phyloP scores from a whole-genome alignment of 2,329 filamentous ascomycete species.

The Ceratocystis ficicola region DNA sequence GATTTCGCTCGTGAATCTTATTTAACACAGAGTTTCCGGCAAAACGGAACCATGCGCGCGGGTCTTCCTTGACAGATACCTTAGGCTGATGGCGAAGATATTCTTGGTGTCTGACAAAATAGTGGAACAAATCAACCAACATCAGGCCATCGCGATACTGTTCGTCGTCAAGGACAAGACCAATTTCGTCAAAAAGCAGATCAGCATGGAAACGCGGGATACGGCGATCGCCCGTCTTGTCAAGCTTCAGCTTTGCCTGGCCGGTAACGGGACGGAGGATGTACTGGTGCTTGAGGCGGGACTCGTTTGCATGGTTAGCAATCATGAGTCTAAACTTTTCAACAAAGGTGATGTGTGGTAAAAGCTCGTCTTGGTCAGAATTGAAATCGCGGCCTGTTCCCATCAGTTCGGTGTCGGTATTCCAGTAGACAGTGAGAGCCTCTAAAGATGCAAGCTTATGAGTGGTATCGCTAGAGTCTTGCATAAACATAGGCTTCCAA shows the following conservation, averaged over 20 bases:
- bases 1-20: slow-evolving; percentile 91
- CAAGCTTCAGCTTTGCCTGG: slow-evolving; percentile 84
- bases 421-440: slow-evolving; percentile 92
- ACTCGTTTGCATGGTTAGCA: slow-evolving; percentile 28
- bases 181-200: slow-evolving; percentile 90
- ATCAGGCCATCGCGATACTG: slow-evolving; percentile 96
- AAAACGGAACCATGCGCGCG: slow-evolving; percentile 82
- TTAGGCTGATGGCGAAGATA: slow-evolving; percentile 90
- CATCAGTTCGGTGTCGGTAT: slow-evolving; percentile 78
- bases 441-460: slow-evolving; percentile 90
- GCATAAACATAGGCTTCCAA: slow-evolving; percentile 93
- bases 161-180: slow-evolving; percentile 91
- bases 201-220: slow-evolving; percentile 81
- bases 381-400: slow-evolving; percentile 63
- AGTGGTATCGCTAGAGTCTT: slow-evolving; percentile 67
- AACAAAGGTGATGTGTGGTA: slow-evolving; percentile 66
- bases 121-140: slow-evolving; percentile 97
- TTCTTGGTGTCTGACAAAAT: slow-evolving; percentile 94
- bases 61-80: slow-evolving; percentile 72
- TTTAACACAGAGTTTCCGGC: slow-evolving; percentile 77
- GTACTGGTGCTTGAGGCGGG: slow-evolving; percentile 58
- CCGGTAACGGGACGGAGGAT: slow-evolving; percentile 94
- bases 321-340: slow-evolving; percentile 68
- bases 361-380: slow-evolving; percentile 40
- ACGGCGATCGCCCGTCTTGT: slow-evolving; percentile 74